Evolutionary conservation across 768 basidiomycete genomes (phyloP), one percentile per base, ranked within the genome.

Genomic region (Pulveroboletus ravenelii): DNA sequence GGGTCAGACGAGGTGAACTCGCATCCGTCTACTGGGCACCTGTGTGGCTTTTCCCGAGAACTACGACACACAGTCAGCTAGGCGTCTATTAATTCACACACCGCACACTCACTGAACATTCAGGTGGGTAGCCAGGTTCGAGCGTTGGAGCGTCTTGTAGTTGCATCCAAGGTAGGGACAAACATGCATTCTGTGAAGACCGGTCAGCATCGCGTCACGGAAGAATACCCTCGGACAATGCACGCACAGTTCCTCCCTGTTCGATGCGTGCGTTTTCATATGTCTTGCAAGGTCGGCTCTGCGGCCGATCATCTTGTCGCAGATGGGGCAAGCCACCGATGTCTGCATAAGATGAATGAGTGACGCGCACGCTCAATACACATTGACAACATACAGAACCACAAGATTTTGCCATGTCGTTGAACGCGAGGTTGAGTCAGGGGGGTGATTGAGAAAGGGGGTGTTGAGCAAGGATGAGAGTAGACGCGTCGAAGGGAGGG

Each of bases 31-130:
- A 36, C 30, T 4, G 57, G 61, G 39, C 65, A 67, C 38, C 36
- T 46, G 9, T 58, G 18, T 0, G 58, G 57, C 7, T 52, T 50
- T n/a, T 39, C 18, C 9, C 50, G 17, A 1, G 54, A 41, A 23
- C 65, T 66, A 23, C 29, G 6, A 45, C 7, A 34, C 10, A 3
- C n/a, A 10, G 12, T 56, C 5, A 64, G 55, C 5, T 3, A 20
- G 8, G 17, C 2, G 2, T 17, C n/a, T 17, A 14, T 25, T n/a
- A 0, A 12, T 14, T 18, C 15, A 30, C 39, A 18, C 10, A 32
- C 45, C 20, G 23, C 1, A 27, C 15, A 66, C 69, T 53, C 44
- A 70, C 69, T 71, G 70, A 3, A 46, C 59, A 7, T 63, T 64
- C 15, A 61, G 14, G 23, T 70, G 70, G 0, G 59, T 64, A 0